These are phyloP conservation scores for Macaranga tanarius DNA, from an alignment of 441 rosid species.

Conservation along the genomic window DNA sequence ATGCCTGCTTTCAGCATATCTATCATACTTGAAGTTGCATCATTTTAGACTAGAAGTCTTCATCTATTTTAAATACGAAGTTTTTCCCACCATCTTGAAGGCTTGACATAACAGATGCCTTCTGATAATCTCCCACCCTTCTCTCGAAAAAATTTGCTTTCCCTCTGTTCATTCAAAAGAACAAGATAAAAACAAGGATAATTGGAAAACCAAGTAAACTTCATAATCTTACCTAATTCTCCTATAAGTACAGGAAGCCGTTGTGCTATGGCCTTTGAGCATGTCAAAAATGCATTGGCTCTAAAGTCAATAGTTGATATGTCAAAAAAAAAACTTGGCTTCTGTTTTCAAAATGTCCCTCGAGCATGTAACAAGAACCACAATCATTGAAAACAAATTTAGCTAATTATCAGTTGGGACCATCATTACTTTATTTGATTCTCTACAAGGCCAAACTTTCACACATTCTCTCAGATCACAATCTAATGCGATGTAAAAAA, in stretches of 20 bases:
- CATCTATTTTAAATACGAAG: slow-evolving; percentile 68
- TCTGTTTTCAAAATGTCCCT: neutral
- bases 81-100: slow-evolving; percentile 59
- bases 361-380: neutral
- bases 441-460: neutral
- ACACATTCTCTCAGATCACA: neutral
- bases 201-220: neutral
- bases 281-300: slow-evolving; percentile 8
- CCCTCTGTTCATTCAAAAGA: slow-evolving; percentile 51
- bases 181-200: slow-evolving; percentile 1
- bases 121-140: slow-evolving; percentile 88
- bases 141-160: slow-evolving; percentile 81
- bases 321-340: neutral
- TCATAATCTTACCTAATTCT: neutral
- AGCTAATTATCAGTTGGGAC: neutral
- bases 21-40: neutral
- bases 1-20: slow-evolving; percentile 6
- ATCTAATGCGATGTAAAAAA: neutral
- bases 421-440: neutral
- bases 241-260: neutral
- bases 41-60: slow-evolving; percentile 55
- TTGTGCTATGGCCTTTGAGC: neutral
- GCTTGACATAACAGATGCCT: slow-evolving; percentile 82
- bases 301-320: neutral
- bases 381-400: no score